Evolutionary conservation across 1,284 basidiomycete genomes (phyloP), one percentile per base, ranked within the genome.

Genomic region (Anthracocystis setariae): DNA sequence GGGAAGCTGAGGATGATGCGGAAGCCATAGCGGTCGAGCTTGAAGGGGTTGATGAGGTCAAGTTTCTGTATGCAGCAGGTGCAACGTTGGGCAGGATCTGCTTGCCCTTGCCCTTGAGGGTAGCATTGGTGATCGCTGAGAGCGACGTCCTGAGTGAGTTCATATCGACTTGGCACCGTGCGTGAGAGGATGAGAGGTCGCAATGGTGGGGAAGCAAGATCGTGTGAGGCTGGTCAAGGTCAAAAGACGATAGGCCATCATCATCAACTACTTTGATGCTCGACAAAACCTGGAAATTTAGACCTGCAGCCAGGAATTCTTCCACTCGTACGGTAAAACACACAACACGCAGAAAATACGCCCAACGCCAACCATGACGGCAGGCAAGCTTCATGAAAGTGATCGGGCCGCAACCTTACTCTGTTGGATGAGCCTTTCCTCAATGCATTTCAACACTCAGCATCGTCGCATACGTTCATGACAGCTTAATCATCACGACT

Each of bases 21-120:
- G 61, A 48, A 35, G 53, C 18, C n/a, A 51, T 10, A 12, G 58
- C 21, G 4, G 39, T 21, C 8, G 50, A 40, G 24, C 27, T 45
- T 8, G 29, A 15, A 20, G 48, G 46, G 23, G 56, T 7, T 15
- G 58, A 56, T 15, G 18, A n/a, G 35, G 21, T 25, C 15, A 61
- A 23, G 37, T 27, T 49, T n/a, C 64, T 18, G n/a, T 23, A 20
- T 27, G 43, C n/a, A 17, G 46, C 32, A 17, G 27, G 25, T 15
- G 56, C 44, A 17, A 51, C 46, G 24, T 37, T 40, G 13, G 56
- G 63, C 0, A 46, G 23, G 18, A 53, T 29, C 39, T 70, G 67
- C 51, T 55, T 70, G 25, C 15, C 44, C 46, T 66, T 72, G 58
- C 69, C 59, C 42, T 72, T 72, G 51, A 66, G 24, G 2, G 55